Evolutionary conservation across 2,329 filamentous ascomycete genomes (phyloP).

Genomic region (Graphium sp.): DNA sequence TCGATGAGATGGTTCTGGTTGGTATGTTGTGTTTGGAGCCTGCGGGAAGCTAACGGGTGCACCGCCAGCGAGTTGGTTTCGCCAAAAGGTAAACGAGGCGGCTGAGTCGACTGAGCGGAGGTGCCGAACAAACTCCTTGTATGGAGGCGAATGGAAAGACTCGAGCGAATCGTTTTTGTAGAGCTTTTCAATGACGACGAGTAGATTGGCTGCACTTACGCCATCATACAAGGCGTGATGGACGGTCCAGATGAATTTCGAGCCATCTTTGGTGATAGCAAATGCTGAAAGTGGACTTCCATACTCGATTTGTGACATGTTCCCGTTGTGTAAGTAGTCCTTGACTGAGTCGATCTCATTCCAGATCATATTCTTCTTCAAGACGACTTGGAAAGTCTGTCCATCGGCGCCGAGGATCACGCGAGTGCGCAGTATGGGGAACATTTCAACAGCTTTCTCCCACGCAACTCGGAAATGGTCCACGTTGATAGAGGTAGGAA

Average conservation of each 20-base stretch:
- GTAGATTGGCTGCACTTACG: not conserved
- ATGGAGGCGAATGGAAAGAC: too few species aligned
- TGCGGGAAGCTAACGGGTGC: constrained; percentile 25
- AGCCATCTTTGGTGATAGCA: not conserved
- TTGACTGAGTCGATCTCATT: too few species aligned
- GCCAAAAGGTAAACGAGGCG: constrained; percentile 21
- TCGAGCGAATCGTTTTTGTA: too few species aligned
- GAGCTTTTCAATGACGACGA: not conserved
- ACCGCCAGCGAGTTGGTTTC: constrained; percentile 23
- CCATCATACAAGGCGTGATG: constrained; percentile 14
- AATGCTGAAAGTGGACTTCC: too few species aligned
- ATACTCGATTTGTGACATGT: too few species aligned
- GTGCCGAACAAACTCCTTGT: constrained; percentile 31
- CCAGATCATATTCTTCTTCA: too few species aligned
- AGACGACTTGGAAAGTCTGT: too few species aligned
- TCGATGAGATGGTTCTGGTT: too few species aligned
- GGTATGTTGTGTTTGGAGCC: too few species aligned
- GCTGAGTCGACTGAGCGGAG: constrained; percentile 18
- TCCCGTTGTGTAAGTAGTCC: too few species aligned
- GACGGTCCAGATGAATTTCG: constrained; percentile 10
- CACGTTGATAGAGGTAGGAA: constrained; percentile 4
- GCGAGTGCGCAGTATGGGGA: constrained; percentile 10
- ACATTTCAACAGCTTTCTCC: constrained; percentile 7
- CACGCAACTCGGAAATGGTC: constrained; percentile 8
- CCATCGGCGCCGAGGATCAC: constrained; percentile 9